Percentiles rank a stretch among this genome's conserved stretches.
These are phyloP conservation scores for Moricandia arvensis DNA, from an alignment of 345 rosid species.

Conservation along the genomic window DNA sequence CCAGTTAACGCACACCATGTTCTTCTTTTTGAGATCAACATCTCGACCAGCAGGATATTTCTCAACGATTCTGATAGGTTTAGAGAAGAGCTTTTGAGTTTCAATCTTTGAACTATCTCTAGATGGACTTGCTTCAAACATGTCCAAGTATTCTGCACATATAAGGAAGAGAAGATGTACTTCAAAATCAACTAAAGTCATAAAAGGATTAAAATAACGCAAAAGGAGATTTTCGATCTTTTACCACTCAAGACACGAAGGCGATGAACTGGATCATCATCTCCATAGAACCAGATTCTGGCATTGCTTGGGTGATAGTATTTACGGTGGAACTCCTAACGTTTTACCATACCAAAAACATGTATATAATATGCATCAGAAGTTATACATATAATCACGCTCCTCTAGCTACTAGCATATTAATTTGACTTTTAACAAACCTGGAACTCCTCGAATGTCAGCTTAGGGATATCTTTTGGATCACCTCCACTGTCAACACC, in stretches of 20 bases:
- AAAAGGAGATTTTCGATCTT: too few relatives aligned
- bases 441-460: constrained; percentile 88
- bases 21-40: constrained; percentile 76
- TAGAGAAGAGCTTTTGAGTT: constrained; percentile 60
- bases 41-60: constrained; percentile 84
- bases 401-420: constrained; percentile 4
- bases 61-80: constrained; percentile 76
- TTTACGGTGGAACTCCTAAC: constrained; percentile 84
- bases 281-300: constrained; percentile 95
- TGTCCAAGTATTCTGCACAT: constrained; percentile 69
- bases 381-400: not conserved
- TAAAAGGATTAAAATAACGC: not conserved
- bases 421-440: constrained; percentile 29
- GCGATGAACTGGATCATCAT: constrained; percentile 83
- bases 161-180: not conserved
- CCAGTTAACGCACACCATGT: constrained; percentile 62
- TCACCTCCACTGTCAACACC: constrained; percentile 99
- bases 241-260: constrained; percentile 81
- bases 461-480: constrained; percentile 78
- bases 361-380: constrained; percentile 12
- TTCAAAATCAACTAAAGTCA: not conserved
- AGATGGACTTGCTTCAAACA: constrained; percentile 67
- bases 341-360: constrained; percentile 17
- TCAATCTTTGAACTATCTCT: constrained; percentile 58
- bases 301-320: constrained; percentile 94